phyloP scores from a whole-genome alignment of 2,329 filamentous ascomycete genomes.

The Claviceps humidiphila region DNA sequence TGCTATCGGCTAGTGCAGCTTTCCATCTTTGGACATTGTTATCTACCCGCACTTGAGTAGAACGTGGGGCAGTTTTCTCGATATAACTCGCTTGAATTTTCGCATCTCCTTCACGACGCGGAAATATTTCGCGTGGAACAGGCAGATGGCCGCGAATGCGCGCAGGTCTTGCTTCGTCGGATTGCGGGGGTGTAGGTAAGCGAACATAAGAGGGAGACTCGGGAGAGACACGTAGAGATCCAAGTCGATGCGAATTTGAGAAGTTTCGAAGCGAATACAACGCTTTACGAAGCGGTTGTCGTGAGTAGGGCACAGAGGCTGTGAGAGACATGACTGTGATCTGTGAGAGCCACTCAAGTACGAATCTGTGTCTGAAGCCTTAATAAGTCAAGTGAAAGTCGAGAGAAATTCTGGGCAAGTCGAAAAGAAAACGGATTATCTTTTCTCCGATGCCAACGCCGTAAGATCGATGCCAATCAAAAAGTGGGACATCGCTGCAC shows the following conservation, averaged over 20 bases:
- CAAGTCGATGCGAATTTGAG: constrained; percentile 22
- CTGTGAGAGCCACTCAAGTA: background rate
- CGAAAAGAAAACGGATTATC: no score
- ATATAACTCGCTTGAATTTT: constrained; percentile 54
- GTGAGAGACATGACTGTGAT: constrained; percentile 15
- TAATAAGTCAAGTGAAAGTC: no score
- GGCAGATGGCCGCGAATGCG: constrained; percentile 68
- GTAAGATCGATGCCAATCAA: no score
- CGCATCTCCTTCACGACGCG: constrained; percentile 36
- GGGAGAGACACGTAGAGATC: constrained; percentile 53
- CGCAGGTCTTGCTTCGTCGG: constrained; percentile 33
- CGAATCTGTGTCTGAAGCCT: no score
- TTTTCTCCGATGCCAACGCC: no score
- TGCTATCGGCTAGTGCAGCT: constrained; percentile 54
- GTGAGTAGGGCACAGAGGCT: constrained; percentile 12
- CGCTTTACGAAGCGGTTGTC: constrained; percentile 15
- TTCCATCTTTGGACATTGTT: constrained; percentile 46
- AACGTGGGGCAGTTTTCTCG: constrained; percentile 41
- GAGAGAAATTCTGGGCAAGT: no score
- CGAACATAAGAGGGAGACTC: constrained; percentile 83
- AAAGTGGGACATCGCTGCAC: no score
- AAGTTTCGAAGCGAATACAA: constrained; percentile 17
- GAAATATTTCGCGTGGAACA: constrained; percentile 70
- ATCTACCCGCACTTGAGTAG: constrained; percentile 27
- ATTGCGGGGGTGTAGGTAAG: constrained; percentile 64